Base-by-base conservation (phyloP, 208 protist genomes). In the Acanthamoeba comandoni region DNA sequence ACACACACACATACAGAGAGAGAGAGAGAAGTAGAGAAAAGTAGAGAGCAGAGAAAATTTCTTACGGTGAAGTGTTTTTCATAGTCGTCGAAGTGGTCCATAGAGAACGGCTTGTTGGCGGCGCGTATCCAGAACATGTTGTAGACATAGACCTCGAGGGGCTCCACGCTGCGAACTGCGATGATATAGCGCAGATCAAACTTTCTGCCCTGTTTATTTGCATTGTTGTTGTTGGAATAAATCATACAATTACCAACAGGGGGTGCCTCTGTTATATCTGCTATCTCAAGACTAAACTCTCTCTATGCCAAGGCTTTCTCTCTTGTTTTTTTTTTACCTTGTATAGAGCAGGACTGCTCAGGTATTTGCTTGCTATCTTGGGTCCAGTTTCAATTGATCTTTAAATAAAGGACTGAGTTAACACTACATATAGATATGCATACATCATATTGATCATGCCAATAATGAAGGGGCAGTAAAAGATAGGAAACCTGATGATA, bases 121-220 rank as follows among this genome's bases (percentile, higher is more conserved):
- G 58, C 57, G 26, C 92, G 92, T 67, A 93, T 93, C 92, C 92
- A 93, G 67, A 93, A 93, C 92, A 91, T 93, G 84, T 75, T 62
- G 51, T 93, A 93, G 24, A 93, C 49, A 69, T 92, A 91, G 5
- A 92, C 35, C 86, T 93, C 92, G 17, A 91, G 22, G 12, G 92
- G 90, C 53, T 91, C 26, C 58, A 91, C 53, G 26, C 69, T 91
- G n/a, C 77, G 89, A 2, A 93, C 39, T 80, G 93, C 53, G 48
- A 93, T 43, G 57, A 93, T 93, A 60, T 87, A 93, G 22, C 92
- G 80, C 11, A 93, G 86, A 55, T 93, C 92, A 62, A 93, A 93
- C 73, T 93, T 93, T 29, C 82, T 43, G 2, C 60, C 84, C n/a
- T n/a, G n/a, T n/a, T n/a, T n/a, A n/a, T n/a, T n/a, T n/a, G n/a